phyloP scores from a whole-genome alignment of 306 rosid genomes.

The Quercus agrifolia region DNA sequence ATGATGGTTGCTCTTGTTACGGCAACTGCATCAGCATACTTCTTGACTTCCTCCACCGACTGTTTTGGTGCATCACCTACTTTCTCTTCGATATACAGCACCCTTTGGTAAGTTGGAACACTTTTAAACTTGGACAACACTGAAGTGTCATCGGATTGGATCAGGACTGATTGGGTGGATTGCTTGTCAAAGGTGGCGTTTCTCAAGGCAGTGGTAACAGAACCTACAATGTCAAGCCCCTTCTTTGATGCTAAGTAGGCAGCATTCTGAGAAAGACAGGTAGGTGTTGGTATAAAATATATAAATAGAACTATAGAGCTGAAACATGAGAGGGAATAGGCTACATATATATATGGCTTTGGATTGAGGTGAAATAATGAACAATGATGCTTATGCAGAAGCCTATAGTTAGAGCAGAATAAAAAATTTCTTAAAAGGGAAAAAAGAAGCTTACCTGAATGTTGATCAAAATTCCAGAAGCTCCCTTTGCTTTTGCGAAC shows the following conservation, averaged over 20 bases:
- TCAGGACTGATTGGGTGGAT: conserved; percentile 55
- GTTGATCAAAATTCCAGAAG: conserved; percentile 58
- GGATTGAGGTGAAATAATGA: neutral
- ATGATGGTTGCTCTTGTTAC: conserved; percentile 30
- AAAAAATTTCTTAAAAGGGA: no score
- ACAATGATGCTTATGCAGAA: neutral
- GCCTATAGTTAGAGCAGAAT: neutral
- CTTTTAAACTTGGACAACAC: conserved; percentile 67
- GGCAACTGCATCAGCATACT: conserved; percentile 61
- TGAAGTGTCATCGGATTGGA: conserved; percentile 80
- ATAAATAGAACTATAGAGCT: neutral
- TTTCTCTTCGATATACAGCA: conserved; percentile 27
- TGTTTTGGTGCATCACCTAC: conserved; percentile 40
- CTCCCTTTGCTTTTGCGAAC: conserved; percentile 74
- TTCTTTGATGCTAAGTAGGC: conserved; percentile 73
- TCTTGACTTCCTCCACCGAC: conserved; percentile 60
- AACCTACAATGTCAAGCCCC: conserved; percentile 66
- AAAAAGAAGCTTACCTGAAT: conserved; percentile 37
- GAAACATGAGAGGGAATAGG: neutral
- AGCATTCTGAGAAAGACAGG: conserved; percentile 60
- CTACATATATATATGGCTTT: neutral
- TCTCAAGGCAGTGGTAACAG: conserved; percentile 46
- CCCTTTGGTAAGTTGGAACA: conserved; percentile 50
- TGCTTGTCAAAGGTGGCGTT: conserved; percentile 75
- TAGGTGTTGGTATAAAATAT: neutral